Conservation (phyloP, 1,139 yeast genomes). For the Sugiyamaella neomexicana region DNA sequence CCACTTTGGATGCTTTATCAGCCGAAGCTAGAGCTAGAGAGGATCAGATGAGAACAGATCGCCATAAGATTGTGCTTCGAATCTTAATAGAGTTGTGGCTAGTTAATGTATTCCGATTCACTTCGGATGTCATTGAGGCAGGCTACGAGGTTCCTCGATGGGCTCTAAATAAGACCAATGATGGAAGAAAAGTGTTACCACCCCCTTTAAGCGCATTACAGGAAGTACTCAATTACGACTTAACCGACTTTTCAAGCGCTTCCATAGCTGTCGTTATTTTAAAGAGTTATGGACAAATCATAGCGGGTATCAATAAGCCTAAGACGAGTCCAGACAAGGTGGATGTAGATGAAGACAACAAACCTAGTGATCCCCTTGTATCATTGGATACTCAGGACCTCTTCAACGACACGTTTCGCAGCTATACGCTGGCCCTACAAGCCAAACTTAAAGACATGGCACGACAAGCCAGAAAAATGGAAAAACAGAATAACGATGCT, state of each 20-base stretch:
- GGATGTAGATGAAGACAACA: background rate
- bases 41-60: conserved; percentile 45
- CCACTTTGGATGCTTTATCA: conserved; percentile 37
- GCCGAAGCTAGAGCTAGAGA: conserved; percentile 46
- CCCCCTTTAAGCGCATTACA: conserved; percentile 53
- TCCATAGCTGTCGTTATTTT: conserved; percentile 51
- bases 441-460: conserved; percentile 44
- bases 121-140: conserved; percentile 26
- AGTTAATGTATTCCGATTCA: conserved; percentile 47
- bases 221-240: conserved; percentile 53
- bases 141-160: conserved; percentile 45
- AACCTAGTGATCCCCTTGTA: conserved; percentile 19
- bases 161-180: conserved; percentile 38
- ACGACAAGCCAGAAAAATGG: conserved; percentile 41
- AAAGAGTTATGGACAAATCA: conserved; percentile 47
- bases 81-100: conserved; percentile 62
- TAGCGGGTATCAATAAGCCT: conserved; percentile 22
- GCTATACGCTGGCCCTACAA: conserved; percentile 52
- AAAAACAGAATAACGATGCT: conserved; percentile 50
- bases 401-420: conserved; percentile 44
- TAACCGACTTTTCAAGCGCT: conserved; percentile 43
- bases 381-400: conserved; percentile 30
- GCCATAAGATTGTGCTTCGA: conserved; percentile 54
- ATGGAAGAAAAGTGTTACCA: conserved; percentile 36
- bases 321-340: conserved; percentile 26